Base-by-base conservation (phyloP, 2,329 filamentous ascomycete species). In the Fusarium tupiense region DNA sequence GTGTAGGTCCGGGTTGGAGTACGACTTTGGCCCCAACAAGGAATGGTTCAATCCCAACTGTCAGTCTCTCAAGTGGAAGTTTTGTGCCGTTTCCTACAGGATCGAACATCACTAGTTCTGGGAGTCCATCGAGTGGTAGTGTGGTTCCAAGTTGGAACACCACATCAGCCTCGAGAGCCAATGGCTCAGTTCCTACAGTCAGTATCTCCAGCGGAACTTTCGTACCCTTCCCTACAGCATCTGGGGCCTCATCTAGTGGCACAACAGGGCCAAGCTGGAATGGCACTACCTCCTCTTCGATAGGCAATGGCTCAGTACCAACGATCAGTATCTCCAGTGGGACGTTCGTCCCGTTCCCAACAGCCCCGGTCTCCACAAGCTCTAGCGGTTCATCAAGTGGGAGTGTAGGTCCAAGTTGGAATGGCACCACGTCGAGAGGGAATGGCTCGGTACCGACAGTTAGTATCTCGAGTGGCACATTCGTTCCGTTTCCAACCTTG, bases 391-490 rank as follows among this genome's bases (percentile, higher is more conserved):
- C 35, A 13, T 13, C 52, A 22, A 29, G 52, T 4, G 35, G 20
- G 1, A 70, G 59, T 53, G 14, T 46, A 5, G 33, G 41, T 22
- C 43, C 66, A 22, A 40, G 60, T 20, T 56, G 53, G 67, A 71
- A 71, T 61, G n/a, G 12, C 22, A 66, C 68, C 11, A 56, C 29
- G 16, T 46, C 65, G 5, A 59, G 41, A 20, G 35, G 38, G 3
- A 71, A 56, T 8, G 8, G 5, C 29, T 67, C 59, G 12, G 37
- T 63, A 14, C 58, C 68, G 10, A 67, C 52, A 17, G 5, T 62
- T n/a, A 57, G 71, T 29, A 31, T 54, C 19, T 38, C 71, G 1
- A 46, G 61, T 37, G 57, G 61, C 2, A 71, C 70, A 6, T 56
- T 71, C 22, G 19, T 71, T 2, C 40, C 70, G 3, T 52, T 73